A percentile compares a stretch with the other conserved stretches of the same genome.
Conservation (phyloP, 208 protist species). For the Wallacemonas rigidus region DNA sequence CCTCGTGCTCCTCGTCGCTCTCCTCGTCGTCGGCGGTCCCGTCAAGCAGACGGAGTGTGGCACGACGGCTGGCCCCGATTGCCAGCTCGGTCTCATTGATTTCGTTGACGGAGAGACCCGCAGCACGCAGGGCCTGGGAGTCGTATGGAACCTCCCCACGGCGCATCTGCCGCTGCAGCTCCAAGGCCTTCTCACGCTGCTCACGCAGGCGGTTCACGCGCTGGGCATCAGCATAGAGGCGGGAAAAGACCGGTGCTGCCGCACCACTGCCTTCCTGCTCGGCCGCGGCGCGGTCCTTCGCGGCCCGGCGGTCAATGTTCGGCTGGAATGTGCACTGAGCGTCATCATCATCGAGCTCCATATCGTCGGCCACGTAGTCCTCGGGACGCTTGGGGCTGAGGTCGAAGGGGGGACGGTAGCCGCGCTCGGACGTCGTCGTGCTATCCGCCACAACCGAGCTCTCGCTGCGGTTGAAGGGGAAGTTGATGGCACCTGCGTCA, state of each 20-base stretch:
- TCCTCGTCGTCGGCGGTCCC: conserved; percentile 9
- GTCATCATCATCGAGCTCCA: conserved; percentile 24
- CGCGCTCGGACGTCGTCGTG: conserved; percentile 13
- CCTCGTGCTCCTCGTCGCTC: conserved; percentile 10
- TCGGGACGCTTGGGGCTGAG: conserved; percentile 7
- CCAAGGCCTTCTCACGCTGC: conserved; percentile 34
- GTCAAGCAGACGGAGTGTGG: conserved; percentile 7
- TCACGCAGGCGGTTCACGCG: conserved; percentile 40
- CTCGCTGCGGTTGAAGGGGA: conserved; percentile 18
- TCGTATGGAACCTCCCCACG: conserved; percentile 25
- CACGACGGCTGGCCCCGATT: conserved; percentile 3
- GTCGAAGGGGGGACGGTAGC: conserved; percentile 13
- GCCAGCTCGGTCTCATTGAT: conserved; percentile 13
- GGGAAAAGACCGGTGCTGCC: conserved; percentile 37
- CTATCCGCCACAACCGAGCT: conserved; percentile 11
- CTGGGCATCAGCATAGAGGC: conserved; percentile 65
- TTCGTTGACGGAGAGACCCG: conserved; percentile 13
- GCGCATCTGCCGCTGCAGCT: conserved; percentile 31
- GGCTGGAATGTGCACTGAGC: conserved; percentile 53
- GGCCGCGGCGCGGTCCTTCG: conserved; percentile 12
- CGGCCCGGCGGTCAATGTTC: conserved; percentile 18
- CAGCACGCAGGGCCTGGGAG: conserved; percentile 6
- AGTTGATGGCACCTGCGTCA: conserved; percentile 1
- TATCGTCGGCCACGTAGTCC: conserved; percentile 20
- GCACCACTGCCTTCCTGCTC: conserved; percentile 5